Evolutionary conservation across 2,329 filamentous ascomycete genomes (phyloP).

Genomic region (Diaporthe eres): DNA sequence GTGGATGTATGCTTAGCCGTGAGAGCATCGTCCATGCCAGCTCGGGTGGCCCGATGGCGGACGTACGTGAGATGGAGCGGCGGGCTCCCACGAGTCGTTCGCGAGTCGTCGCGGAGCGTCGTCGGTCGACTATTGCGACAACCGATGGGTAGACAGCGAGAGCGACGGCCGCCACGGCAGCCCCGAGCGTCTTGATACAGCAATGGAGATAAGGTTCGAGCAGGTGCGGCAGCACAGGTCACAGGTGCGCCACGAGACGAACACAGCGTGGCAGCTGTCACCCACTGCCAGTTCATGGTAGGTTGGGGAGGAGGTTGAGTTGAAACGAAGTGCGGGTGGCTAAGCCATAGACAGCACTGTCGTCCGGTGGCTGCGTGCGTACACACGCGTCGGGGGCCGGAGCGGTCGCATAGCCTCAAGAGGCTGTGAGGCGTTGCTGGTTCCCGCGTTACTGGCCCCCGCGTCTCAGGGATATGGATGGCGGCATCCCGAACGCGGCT

Average conservation of each 20-base stretch:
- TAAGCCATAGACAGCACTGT: conserved; percentile 2
- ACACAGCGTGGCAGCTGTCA: conserved; percentile 31
- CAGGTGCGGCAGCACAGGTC: conserved; percentile 25
- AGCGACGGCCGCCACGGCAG: background rate
- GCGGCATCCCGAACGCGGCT: background rate
- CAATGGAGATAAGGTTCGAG: conserved; percentile 15
- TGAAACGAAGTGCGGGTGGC: conserved; percentile 20
- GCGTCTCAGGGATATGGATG: background rate
- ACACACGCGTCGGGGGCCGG: background rate
- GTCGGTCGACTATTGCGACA: conserved; percentile 16
- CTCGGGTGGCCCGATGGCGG: background rate
- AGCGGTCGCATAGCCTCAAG: background rate
- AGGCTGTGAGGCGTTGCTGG: conserved; percentile 3
- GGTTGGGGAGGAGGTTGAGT: background rate
- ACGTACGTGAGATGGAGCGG: background rate
- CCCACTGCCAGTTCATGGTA: conserved; percentile 9
- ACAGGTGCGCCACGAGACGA: conserved; percentile 27
- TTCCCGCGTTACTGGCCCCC: background rate
- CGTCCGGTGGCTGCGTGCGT: conserved; percentile 13
- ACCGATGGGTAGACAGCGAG: background rate
- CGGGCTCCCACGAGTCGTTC: conserved; percentile 18
- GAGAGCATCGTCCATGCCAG: background rate
- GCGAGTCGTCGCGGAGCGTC: background rate
- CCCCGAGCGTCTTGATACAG: background rate
- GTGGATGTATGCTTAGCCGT: no score